Conservation (phyloP, 202 grass and related monocot genomes). For the Hordeum pubiflorum region DNA sequence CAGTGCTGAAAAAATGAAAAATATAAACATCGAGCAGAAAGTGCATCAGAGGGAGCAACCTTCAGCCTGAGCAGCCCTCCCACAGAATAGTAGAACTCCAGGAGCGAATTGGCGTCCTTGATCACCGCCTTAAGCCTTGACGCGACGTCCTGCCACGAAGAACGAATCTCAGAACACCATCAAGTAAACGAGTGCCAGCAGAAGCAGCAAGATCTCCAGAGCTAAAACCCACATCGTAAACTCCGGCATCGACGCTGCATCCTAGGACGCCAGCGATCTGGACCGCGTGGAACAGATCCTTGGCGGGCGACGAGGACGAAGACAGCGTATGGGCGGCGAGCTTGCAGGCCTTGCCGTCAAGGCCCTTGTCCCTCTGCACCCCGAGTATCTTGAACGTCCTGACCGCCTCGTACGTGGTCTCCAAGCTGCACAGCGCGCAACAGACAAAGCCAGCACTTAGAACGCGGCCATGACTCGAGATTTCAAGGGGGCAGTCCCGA, state of each 20-base stretch:
- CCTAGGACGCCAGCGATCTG: conserved; percentile 52
- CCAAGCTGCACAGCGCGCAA: conserved; percentile 54
- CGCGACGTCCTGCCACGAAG: conserved; percentile 49
- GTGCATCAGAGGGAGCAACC: conserved; percentile 21
- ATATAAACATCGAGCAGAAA: background rate
- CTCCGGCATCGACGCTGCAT: conserved; percentile 38
- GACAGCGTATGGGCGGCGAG: conserved; percentile 44
- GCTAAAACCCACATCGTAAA: conserved; percentile 51
- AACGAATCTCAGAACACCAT: conserved; percentile 9
- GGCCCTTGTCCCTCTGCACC: conserved; percentile 35
- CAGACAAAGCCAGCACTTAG: background rate
- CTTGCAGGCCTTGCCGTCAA: conserved; percentile 42
- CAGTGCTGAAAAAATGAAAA: background rate
- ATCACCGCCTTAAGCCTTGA: conserved; percentile 53
- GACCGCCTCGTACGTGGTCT: conserved; percentile 75
- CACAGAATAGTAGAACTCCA: conserved; percentile 73
- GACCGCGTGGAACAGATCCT: conserved; percentile 73
- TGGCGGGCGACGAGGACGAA: conserved; percentile 25
- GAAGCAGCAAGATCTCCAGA: conserved; percentile 13
- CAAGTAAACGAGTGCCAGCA: background rate
- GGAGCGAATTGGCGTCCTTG: conserved; percentile 69
- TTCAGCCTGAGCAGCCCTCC: conserved; percentile 70
- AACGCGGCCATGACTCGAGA: background rate
- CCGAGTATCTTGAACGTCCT: conserved; percentile 76
- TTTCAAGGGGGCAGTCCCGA: background rate